Evolutionary conservation across 2,329 filamentous ascomycete species (phyloP), one percentile per base, ranked within the genome.

Genomic region (Cladorrhinum sp.): DNA sequence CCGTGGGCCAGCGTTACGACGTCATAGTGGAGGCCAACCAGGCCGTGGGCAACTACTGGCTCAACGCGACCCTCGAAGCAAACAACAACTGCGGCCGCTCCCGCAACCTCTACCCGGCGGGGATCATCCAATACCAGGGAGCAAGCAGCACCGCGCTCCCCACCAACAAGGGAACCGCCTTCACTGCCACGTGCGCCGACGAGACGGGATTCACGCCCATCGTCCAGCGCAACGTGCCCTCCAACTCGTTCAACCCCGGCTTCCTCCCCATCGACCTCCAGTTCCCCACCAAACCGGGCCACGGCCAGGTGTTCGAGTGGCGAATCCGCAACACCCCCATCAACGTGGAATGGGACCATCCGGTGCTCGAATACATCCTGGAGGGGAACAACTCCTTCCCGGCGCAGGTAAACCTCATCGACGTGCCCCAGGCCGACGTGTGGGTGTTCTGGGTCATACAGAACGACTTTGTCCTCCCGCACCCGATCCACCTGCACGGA

Each of bases 1-100:
- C 74, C 36, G 75, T 85, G 57, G 78, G 73, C 54, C 77, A 72
- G 70, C 73, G 82, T 28, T 75, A 74, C 62, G 79, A 83, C 63
- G 74, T 83, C 18, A 74, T 82, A 42, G 75, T 83, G 50, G 73
- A 77, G 28, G 80, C 75, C 16, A 70, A 70, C 46, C 67, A 72
- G 48, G 59, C 67, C 28, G 62, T 70, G 0, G 71, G 58, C 3
- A 74, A 75, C 66, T 78, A 77, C 67, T 78, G 76, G 76, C 69
- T 77, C 65, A 76, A 76, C 59, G 73, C 72, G 16, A 75, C 73
- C 0, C 65, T 73, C 18, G 65, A 68, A 14, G 58, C 61, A 18
- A 59, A 62, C 50, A 66, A 68, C 28, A 62, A 69, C 36, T 76
- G 75, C 64, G 75, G 75, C 20, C 62, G 60, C 1, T 71, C 71